Evolutionary conservation across 495 filamentous ascomycete species (phyloP).

Genomic region (Niebla homalea): DNA sequence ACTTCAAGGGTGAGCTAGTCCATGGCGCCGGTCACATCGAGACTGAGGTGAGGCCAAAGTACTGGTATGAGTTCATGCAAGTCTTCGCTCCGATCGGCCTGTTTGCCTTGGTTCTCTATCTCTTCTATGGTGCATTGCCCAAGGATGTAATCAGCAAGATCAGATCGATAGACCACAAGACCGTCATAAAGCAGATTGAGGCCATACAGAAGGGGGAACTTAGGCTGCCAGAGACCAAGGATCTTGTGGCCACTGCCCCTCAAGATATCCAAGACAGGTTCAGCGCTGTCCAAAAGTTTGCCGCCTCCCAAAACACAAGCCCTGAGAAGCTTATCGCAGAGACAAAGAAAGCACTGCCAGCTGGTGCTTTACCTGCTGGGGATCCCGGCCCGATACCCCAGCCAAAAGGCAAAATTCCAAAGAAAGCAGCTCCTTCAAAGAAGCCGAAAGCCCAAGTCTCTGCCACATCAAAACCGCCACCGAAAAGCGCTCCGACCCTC

Average conservation of each 20-base stretch:
- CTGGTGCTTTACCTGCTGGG: background rate
- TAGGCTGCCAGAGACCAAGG: slow-evolving; percentile 14
- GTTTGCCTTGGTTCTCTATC: slow-evolving; percentile 19
- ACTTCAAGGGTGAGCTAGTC: slow-evolving; percentile 10
- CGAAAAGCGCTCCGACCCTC: background rate
- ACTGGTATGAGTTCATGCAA: slow-evolving; percentile 38
- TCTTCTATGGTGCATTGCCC: slow-evolving; percentile 20
- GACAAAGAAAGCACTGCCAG: background rate
- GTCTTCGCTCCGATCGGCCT: slow-evolving; percentile 28
- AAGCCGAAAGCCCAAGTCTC: background rate
- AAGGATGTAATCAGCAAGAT: slow-evolving; percentile 12
- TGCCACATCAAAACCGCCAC: background rate
- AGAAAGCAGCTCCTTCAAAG: background rate
- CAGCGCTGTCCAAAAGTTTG: slow-evolving; percentile 3
- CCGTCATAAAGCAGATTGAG: slow-evolving; percentile 12
- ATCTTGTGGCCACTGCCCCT: slow-evolving; percentile 7
- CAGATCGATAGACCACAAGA: slow-evolving; percentile 13
- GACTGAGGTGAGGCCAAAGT: slow-evolving; percentile 31
- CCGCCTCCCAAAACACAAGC: background rate
- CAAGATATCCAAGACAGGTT: slow-evolving; percentile 11
- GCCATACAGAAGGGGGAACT: slow-evolving; percentile 12
- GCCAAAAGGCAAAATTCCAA: background rate
- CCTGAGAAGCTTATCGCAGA: slow-evolving; percentile 3
- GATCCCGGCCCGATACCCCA: slow-evolving; percentile 1
- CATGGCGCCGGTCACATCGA: slow-evolving; percentile 25